phyloP scores from a whole-genome alignment of 2,329 filamentous ascomycete species.

The Verticillium albo-atrum region DNA sequence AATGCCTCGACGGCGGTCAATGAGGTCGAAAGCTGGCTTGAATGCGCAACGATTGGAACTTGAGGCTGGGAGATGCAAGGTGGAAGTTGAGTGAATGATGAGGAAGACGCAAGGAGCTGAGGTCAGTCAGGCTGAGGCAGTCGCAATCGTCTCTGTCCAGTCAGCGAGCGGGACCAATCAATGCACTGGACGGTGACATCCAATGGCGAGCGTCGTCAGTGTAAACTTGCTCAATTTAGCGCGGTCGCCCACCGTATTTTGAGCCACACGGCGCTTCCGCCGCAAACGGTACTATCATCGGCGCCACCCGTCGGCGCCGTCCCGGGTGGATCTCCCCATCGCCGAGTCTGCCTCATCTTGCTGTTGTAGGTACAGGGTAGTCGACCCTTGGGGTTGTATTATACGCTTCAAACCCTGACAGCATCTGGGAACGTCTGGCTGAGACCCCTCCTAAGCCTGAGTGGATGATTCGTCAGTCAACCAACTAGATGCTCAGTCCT shows the following conservation, averaged over 20 bases:
- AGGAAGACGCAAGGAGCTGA: background rate
- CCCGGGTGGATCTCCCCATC: background rate
- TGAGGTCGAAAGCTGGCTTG: background rate
- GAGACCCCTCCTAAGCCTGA: too few species aligned
- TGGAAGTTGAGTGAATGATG: background rate
- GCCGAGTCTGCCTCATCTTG: background rate
- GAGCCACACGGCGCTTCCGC: background rate
- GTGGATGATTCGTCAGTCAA: too few species aligned
- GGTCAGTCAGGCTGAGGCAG: background rate
- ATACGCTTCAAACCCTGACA: too few species aligned
- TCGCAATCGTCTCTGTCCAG: background rate
- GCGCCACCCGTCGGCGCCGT: background rate
- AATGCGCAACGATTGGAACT: background rate
- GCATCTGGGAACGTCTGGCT: too few species aligned
- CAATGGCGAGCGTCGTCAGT: background rate
- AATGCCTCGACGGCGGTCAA: background rate
- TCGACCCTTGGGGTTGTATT: too few species aligned
- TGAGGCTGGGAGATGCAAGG: background rate
- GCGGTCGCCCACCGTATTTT: background rate
- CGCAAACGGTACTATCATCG: background rate
- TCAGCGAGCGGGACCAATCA: background rate
- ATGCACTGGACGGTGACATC: background rate
- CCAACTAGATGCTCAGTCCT: too few species aligned
- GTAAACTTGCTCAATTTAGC: background rate
- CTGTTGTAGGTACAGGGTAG: too few species aligned